Base-by-base conservation (phyloP, 257 asterid genomes). In the Asclepias syriaca region DNA sequence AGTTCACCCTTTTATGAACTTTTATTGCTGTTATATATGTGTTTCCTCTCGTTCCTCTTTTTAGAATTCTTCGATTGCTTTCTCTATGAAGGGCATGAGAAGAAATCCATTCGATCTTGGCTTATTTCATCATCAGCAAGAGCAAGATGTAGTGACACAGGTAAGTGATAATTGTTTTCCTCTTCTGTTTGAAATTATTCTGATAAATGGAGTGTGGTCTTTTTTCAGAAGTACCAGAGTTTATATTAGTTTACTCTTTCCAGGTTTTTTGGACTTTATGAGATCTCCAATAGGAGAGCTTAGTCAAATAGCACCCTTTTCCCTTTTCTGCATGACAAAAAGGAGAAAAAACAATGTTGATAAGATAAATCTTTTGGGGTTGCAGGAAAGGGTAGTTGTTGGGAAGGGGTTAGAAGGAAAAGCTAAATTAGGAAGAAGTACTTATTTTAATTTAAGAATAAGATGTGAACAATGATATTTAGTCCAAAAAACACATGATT, bases 91-190 rank as follows among this genome's bases (percentile, higher is more conserved):
- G 97, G 79, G 69, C 85, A 76, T 56, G 86, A 80, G 85, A 87
- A 81, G 75, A 84, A 80, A 54, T 84, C 95, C 72, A 89, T 94
- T 72, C 92, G 84, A 49, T 85, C 99, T 69, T 94, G 97, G 99
- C 88, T 91, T 71, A 79, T 79, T 70, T 78, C 90, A 46, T 65
- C 84, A 51, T 80, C 95, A 58, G 74, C 79, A 70, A 85, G 83
- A 80, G 78, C 77, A 58, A 69, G 74, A 77, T 46, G 51, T 13
- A 57, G 32, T 43, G 61, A 27, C 60, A 61, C 61, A 37, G 79
- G 79, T 75, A 70, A 71, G 32, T 39, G 13, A 14, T 21, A 29
- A 40, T 15, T 18, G n/a, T 27, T 45, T 32, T 13, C 27, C 16
- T 53, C 27, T 34, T 5, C 0, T 48, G 39, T 55, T 16, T 15